A percentile compares a stretch with the other conserved stretches of the same genome.
These are phyloP conservation scores for Tremella yokohamensis DNA, from an alignment of 768 basidiomycete genomes.

Conservation along the genomic window DNA sequence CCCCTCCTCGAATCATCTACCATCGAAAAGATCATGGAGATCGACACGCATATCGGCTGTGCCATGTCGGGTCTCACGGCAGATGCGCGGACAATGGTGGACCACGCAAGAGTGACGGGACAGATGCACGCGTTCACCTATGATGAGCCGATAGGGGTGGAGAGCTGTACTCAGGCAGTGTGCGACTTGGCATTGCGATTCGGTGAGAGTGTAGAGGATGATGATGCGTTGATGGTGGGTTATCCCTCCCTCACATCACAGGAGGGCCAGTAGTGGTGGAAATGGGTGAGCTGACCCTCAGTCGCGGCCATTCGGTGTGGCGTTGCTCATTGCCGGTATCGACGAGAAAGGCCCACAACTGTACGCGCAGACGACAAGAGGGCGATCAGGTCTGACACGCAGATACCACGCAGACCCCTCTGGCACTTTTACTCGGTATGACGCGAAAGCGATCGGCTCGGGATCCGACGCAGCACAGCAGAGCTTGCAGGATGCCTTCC, in stretches of 20 bases:
- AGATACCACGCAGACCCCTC: constrained; percentile 99
- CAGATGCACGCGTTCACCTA: constrained; percentile 83
- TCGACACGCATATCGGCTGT: constrained; percentile 90
- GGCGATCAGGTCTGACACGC: not conserved
- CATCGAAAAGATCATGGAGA: constrained; percentile 99
- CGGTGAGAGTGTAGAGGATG: constrained; percentile 97
- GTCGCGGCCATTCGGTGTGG: constrained; percentile 97
- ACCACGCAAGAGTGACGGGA: constrained; percentile 94
- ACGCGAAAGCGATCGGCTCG: constrained; percentile 97
- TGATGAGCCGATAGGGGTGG: constrained; percentile 93
- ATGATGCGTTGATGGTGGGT: constrained; percentile 90
- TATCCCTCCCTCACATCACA: not conserved
- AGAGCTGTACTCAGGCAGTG: constrained; percentile 96
- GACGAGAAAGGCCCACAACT: constrained; percentile 94
- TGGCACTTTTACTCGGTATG: constrained; percentile 92
- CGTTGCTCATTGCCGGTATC: constrained; percentile 91
- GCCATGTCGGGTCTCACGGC: constrained; percentile 95
- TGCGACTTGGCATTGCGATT: constrained; percentile 95
- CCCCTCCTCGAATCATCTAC: constrained; percentile 90
- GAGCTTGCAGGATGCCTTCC: constrained; percentile 94
- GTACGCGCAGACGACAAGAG: constrained; percentile 57
- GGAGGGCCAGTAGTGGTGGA: not conserved
- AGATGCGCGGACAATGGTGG: constrained; percentile 98
- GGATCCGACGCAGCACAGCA: constrained; percentile 97
- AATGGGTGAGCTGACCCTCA: constrained; percentile 27